A percentile compares a stretch with the other conserved stretches of the same genome.
These are phyloP conservation scores for Penicillium turbatum DNA, from an alignment of 495 filamentous ascomycete species.

Conservation along the genomic window DNA sequence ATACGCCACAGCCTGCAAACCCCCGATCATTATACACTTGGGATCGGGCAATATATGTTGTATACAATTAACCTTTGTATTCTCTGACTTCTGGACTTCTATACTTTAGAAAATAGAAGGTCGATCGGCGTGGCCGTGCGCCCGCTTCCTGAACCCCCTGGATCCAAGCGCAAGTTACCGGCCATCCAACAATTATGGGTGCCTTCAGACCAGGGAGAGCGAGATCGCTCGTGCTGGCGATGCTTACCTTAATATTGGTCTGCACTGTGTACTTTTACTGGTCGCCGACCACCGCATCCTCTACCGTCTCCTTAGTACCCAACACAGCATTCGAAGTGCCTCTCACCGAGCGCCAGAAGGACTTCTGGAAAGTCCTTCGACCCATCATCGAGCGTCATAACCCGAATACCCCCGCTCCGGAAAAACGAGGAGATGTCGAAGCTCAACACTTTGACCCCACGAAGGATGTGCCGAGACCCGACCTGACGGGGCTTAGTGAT, in stretches of 20 bases:
- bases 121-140: conserved; percentile 24
- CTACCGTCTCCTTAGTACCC: conserved; percentile 29
- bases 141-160: conserved; percentile 15
- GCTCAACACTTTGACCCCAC: conserved; percentile 34
- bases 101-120: neutral
- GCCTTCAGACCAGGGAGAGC: conserved; percentile 31
- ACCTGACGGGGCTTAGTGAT: conserved; percentile 33
- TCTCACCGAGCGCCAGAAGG: conserved; percentile 30
- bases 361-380: conserved; percentile 34
- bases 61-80: neutral
- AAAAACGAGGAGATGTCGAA: conserved; percentile 14
- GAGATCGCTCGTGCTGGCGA: conserved; percentile 27
- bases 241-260: conserved; percentile 26
- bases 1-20: conserved; percentile 3
- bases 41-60: neutral
- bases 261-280: conserved; percentile 33
- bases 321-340: conserved; percentile 33
- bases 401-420: conserved; percentile 28
- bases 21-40: neutral
- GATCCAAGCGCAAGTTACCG: neutral
- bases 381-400: conserved; percentile 29
- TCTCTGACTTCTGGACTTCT: conserved; percentile 1
- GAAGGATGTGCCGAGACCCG: conserved; percentile 29
- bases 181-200: conserved; percentile 19
- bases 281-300: conserved; percentile 23